Percentiles rank a stretch among this genome's conserved stretches.
Conservation (phyloP, 345 rosid genomes). For the Eucalyptus pumila region DNA sequence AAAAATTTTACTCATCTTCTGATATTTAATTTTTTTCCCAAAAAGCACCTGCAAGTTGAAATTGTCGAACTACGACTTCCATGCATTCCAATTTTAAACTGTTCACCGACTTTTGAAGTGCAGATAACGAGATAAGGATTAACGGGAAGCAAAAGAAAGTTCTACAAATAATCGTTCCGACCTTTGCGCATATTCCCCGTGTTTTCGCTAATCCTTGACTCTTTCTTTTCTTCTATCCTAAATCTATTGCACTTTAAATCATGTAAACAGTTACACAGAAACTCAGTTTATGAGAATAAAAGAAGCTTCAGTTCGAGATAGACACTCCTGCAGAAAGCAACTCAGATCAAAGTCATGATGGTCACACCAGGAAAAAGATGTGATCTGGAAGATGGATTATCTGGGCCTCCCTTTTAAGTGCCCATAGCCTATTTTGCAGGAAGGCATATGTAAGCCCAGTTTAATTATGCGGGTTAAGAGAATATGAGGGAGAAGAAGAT, state of each 20-base stretch:
- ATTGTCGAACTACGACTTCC: not conserved
- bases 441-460: not conserved
- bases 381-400: not conserved
- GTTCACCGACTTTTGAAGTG: not conserved
- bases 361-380: not conserved
- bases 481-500: not conserved
- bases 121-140: not conserved
- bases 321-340: not conserved
- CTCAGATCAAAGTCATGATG: not conserved
- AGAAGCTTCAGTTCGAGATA: not conserved
- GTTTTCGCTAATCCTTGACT: not conserved
- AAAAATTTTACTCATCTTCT: not conserved
- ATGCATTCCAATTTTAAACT: not conserved
- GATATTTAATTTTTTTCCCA: not conserved
- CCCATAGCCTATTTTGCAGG: not conserved
- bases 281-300: not conserved
- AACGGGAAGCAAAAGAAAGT: not conserved
- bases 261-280: not conserved
- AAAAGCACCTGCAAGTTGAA: not conserved
- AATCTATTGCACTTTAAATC: not conserved
- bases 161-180: not conserved
- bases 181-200: not conserved
- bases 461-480: too few relatives aligned
- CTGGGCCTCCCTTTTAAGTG: not conserved
- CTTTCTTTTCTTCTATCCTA: not conserved